Evolutionary conservation across 2,329 filamentous ascomycete genomes (phyloP), one percentile per base, ranked within the genome.

Genomic region (Laburnicola sp.): DNA sequence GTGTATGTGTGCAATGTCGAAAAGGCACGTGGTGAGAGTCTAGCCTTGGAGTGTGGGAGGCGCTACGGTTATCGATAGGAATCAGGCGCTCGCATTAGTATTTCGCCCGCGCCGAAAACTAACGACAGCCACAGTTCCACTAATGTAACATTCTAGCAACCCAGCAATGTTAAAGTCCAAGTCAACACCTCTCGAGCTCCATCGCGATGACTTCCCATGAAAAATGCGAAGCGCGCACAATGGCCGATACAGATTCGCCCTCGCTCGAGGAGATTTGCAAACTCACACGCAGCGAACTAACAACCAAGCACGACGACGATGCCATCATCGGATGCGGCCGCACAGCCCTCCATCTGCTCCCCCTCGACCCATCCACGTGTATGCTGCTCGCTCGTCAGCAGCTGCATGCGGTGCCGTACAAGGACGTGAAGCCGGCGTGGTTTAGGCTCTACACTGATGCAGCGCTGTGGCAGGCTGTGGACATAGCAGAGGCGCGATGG

Each of bases 371-470:
- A 4, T 67, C 81, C 31, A 82, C 87, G 50, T 70, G 87, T 11
- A 71, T 84, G 4, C 75, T 77, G 6, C 72, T 88, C 10, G 82
- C 86, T 0, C 84, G 85, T 48, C 76, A 82, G 36, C 87, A 85
- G 57, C 82, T 93, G 54, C 87, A 92, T 61, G 80, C 86, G 3
- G 90, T 83, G 54, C 80, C 84, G 1, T 91, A 84, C 67, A 82
- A 81, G 54, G 78, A 85, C 28, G 81, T 93, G 4, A 87, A 86
- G 0, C 65, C 70, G 6, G 83, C 81, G 63, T 94, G 89, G 89
- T 77, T 86, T 23, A 78, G 84, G 56, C 72, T 92, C 4, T 91
- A 89, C 65, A 86, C 86, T 0, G 87, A 91, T 48, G 83, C 86
- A 1, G 82, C 83, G 48, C 79, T 93, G 8, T 77, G 88, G 63